Conservation (phyloP, 441 rosid species). For the Brassica balearica region DNA sequence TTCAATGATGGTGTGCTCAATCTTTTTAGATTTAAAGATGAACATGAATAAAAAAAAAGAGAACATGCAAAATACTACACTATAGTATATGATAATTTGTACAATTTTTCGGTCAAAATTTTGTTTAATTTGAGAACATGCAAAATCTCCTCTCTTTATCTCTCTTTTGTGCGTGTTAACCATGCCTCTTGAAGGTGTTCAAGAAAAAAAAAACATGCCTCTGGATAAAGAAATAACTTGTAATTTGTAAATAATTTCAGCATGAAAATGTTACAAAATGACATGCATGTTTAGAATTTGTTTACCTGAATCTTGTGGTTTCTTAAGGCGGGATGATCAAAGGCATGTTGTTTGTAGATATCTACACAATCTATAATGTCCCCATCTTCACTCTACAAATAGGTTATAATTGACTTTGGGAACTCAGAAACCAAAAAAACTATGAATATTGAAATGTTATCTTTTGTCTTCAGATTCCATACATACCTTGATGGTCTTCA, state of each 20-base stretch:
- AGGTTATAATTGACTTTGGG: background rate
- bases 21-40: background rate
- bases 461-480: background rate
- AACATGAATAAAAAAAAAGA: background rate
- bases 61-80: background rate
- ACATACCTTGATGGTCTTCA: conserved; percentile 51
- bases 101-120: background rate
- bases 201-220: too few species aligned
- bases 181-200: too few species aligned
- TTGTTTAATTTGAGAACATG: background rate
- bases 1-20: too few species aligned
- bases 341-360: conserved; percentile 56
- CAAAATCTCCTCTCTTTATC: background rate
- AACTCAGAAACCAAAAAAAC: background rate
- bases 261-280: background rate
- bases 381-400: conserved; percentile 55
- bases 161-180: too few species aligned
- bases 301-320: conserved; percentile 55
- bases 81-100: background rate
- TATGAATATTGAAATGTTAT: background rate
- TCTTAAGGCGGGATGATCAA: conserved; percentile 51
- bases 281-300: background rate
- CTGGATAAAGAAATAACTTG: too few species aligned
- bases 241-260: background rate
- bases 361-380: conserved; percentile 60